Evolutionary conservation across 2,329 filamentous ascomycete species (phyloP), one percentile per base, ranked within the genome.

Genomic region (Coleophoma crateriformis): DNA sequence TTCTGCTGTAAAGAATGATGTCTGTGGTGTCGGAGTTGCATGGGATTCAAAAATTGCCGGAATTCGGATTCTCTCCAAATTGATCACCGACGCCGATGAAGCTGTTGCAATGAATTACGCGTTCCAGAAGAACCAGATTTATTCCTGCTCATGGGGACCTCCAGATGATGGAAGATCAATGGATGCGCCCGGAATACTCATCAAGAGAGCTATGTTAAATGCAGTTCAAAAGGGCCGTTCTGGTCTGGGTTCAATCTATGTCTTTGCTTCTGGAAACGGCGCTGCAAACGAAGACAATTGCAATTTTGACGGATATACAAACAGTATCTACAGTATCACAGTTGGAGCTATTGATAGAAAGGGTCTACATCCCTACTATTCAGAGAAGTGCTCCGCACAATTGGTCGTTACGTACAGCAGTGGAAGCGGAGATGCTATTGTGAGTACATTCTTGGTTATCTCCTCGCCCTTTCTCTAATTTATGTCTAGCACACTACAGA

Each of bases 281-380:
- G 95, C 92, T 10, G 75, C 77, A 3, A 82, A 75, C 56, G 91
- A 88, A 43, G 94, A 99, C 67, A 97, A 99, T 70, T 99, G 94
- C 78, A 99, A 99, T 67, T 99, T 99, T 66, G 94, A 99, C 65
- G 94, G 94, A 37, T 99, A 99, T 70, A 99, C 94, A 52, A 99
- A 99, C 74, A 96, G 91, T 65, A 99, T 99, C 61, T 99, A 97
- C 76, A 96, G 90, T 67, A 94, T 99, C 60, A 96, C 91, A 0
- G 90, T 99, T 15, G 94, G 94, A 35, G 92, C 92, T 33, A 86
- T 99, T 54, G 91, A 96, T 66, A 79, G 89, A 51, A 83, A 87
- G 58, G 91, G 92, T 37, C 70, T 80, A n/a, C 92, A 97, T 64
- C 91, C 94, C 0, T 94, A 92, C 67, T 99, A 99, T 68, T 96